phyloP scores from a whole-genome alignment of 371 early-diverging fungal genomes.

The Syncephalastrum sp. region DNA sequence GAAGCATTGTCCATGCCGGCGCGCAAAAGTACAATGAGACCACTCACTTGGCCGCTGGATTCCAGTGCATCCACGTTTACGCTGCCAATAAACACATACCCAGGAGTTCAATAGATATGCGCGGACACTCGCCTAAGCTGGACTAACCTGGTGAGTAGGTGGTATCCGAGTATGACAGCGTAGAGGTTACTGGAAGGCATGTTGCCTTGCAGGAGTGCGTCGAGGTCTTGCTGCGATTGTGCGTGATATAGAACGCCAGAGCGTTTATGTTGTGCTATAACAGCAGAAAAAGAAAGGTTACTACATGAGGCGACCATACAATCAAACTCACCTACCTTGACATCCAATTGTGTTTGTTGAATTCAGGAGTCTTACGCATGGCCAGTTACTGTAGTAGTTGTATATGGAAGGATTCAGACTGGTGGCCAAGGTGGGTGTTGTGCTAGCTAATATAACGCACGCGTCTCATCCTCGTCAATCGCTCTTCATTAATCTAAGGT shows the following conservation, averaged over 20 bases:
- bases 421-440: constrained; percentile 44
- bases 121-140: not conserved
- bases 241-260: constrained; percentile 65
- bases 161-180: constrained; percentile 63
- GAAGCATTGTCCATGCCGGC: constrained; percentile 1
- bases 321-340: constrained; percentile 36
- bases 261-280: constrained; percentile 22
- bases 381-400: constrained; percentile 52
- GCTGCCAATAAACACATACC: constrained; percentile 5
- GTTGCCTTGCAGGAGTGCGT: constrained; percentile 30
- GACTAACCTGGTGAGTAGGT: constrained; percentile 57
- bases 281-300: not conserved
- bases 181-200: constrained; percentile 36
- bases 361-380: constrained; percentile 62
- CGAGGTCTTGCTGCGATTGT: constrained; percentile 48
- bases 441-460: too few species aligned
- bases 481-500: too few species aligned
- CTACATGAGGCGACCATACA: not conserved
- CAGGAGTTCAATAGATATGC: not conserved
- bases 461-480: too few species aligned
- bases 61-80: constrained; percentile 22
- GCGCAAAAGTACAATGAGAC: constrained; percentile 25
- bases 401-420: constrained; percentile 52
- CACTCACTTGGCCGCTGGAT: constrained; percentile 18
- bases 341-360: constrained; percentile 62